Conservation (phyloP, 129 eudicot genomes). For the Centrapalus pauciflorus region DNA sequence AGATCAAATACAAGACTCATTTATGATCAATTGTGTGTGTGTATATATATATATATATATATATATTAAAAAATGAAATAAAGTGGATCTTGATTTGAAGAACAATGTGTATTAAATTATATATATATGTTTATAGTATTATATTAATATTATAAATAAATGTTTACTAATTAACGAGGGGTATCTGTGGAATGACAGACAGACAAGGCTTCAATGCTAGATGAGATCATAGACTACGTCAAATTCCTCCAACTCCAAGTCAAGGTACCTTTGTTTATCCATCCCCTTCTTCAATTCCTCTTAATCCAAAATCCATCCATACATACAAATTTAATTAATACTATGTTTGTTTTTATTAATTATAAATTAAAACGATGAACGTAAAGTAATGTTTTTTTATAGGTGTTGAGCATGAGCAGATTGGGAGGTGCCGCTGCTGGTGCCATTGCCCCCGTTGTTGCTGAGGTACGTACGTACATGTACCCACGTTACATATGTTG, state of each 20-base stretch:
- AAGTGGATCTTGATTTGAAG: conserved; percentile 5
- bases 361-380: neutral
- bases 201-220: conserved; percentile 97
- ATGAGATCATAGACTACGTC: conserved; percentile 98
- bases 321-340: neutral
- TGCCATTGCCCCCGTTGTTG: conserved; percentile 48
- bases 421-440: conserved; percentile 77
- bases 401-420: conserved; percentile 96
- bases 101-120: conserved; percentile 3
- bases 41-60: neutral
- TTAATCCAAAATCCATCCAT: neutral
- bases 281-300: too few relatives aligned
- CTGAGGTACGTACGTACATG: conserved; percentile 38
- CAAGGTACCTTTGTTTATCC: conserved; percentile 50
- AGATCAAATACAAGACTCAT: too few relatives aligned
- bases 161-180: conserved; percentile 19
- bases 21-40: neutral
- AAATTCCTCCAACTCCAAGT: conserved; percentile 97
- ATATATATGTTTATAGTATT: too few relatives aligned
- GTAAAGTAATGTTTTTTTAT: neutral
- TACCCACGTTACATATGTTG: neutral
- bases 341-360: neutral
- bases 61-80: neutral
- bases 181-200: conserved; percentile 73
- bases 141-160: too few relatives aligned